Base-by-base conservation (phyloP, 148 eudicot genomes). In the Rhododendron ovatum region DNA sequence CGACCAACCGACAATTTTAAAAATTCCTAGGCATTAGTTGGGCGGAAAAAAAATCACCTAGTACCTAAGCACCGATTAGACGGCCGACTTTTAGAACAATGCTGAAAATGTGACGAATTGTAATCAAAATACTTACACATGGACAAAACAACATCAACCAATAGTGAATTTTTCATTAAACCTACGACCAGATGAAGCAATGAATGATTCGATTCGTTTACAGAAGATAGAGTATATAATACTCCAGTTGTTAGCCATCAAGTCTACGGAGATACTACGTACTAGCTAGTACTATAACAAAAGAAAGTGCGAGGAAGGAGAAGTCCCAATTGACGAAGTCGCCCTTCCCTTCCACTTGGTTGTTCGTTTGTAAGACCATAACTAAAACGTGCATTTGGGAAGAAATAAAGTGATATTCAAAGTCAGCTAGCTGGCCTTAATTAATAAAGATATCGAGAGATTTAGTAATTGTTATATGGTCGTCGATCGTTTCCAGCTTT, bases 351-450 rank as follows among this genome's bases (percentile, higher is more conserved):
- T 26, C 53, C 18, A 22, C 17, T 63, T 45, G 28, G 22, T 8
- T 43, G 28, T 41, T 35, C 35, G 18, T 9, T 10, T 17, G 8
- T 13, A 12, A 22, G 17, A 39, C 28, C 53, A 83, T 39, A 24
- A 43, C 37, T 43, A 83, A 83, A 65, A 65, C 85, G 77, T 65
- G 77, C 84, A 65, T 15, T 83, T 57, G 45, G 5, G 84, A 77
- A 59, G 8, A 59, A 57, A 65, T 61, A 24, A 61, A 65, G 71
- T 65, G 30, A 69, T 12, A 28, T 28, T 69, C 74, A 28, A 69
- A 28, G 17, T 24, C 5, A 69, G 74, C 17, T 11, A 13, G 35
- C 28, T 7, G 1, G 26, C 24, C 61, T 55, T 55, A 55, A 55
- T 15, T 55, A 24, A 24, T 6, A 24, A 24, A 24, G 28, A 63